Base-by-base conservation (phyloP, 345 rosid species). In the Linum trigynum region DNA sequence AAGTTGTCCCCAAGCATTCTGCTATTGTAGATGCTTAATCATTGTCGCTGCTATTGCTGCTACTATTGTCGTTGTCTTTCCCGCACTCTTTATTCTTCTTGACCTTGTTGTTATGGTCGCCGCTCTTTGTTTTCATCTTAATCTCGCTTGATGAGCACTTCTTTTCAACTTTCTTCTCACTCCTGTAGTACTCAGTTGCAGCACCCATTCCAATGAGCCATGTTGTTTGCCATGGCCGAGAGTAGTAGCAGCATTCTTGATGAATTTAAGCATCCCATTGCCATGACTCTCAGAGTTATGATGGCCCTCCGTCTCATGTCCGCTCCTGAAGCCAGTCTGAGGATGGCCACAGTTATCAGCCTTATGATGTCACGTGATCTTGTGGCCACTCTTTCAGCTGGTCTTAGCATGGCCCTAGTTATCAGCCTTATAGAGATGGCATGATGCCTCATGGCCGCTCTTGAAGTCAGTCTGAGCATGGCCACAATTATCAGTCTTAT, bases 181-280 rank as follows among this genome's bases (percentile, higher is more conserved):
- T 6, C 23, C 2, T 59, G 53, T 9, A 48, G 53, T 4, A 32
- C 12, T 51, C 41, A 8, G 38, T 4, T 1, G 16, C 38, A 3
- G 1, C 37, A 2, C 16, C 11, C 64, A 38, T 48, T 65, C 70
- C 69, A 63, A 38, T n/a, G 45, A 23, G 32, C 1, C 1, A 23
- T 23, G 32, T 23, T 65, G 63, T 3, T 79, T 81, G 7, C 64
- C 57, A 3, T 84, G 81, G 56, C 75, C 69, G 37, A 39, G 71
- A 35, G 61, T 64, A 23, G 32, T 23, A 23, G 32, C 32, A 23
- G 32, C 32, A 23, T 23, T 23, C 32, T 23, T 23, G 32, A 23
- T 23, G 32, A 23, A 23, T 23, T 23, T 23, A 23, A 23, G 32
- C 0, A 23, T 23, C 32, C 32, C 32, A 23, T 23, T 23, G 32